Percentiles rank a stretch among this genome's conserved stretches.
Conservation (phyloP, 169 alveolate genomes). For the Plasmodium ovale region DNA sequence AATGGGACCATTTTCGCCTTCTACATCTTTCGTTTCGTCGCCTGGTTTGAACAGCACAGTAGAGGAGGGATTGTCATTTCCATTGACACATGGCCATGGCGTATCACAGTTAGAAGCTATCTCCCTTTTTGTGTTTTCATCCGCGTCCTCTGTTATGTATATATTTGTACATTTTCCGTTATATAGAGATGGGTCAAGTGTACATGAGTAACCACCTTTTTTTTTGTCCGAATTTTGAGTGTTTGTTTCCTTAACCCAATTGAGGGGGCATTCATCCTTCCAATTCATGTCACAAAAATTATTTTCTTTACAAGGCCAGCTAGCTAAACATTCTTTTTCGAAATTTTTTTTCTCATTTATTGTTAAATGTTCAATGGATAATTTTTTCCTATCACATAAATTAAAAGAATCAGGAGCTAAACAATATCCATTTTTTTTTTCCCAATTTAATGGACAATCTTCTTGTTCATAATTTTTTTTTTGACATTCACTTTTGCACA, state of each 20-base stretch:
- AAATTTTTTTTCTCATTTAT: constrained; percentile 34
- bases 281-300: constrained; percentile 57
- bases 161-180: constrained; percentile 53
- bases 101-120: constrained; percentile 60
- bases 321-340: constrained; percentile 59
- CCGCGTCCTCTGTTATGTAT: constrained; percentile 4
- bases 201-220: constrained; percentile 44
- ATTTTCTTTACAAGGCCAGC: constrained; percentile 60
- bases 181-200: constrained; percentile 4
- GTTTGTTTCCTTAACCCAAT: constrained; percentile 15
- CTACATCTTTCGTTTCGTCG: neutral
- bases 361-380: constrained; percentile 34
- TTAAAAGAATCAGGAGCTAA: constrained; percentile 58
- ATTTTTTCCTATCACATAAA: constrained; percentile 48
- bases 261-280: constrained; percentile 29
- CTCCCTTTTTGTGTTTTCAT: constrained; percentile 50
- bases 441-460: constrained; percentile 68
- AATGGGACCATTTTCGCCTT: constrained; percentile 16
- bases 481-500: constrained; percentile 24
- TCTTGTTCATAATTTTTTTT: constrained; percentile 52
- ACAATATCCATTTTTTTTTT: constrained; percentile 44
- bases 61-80: neutral
- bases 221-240: neutral
- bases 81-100: constrained; percentile 72
- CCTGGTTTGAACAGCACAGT: neutral